phyloP scores from a whole-genome alignment of 73 alveolate species.

The Halteria grandinella region DNA sequence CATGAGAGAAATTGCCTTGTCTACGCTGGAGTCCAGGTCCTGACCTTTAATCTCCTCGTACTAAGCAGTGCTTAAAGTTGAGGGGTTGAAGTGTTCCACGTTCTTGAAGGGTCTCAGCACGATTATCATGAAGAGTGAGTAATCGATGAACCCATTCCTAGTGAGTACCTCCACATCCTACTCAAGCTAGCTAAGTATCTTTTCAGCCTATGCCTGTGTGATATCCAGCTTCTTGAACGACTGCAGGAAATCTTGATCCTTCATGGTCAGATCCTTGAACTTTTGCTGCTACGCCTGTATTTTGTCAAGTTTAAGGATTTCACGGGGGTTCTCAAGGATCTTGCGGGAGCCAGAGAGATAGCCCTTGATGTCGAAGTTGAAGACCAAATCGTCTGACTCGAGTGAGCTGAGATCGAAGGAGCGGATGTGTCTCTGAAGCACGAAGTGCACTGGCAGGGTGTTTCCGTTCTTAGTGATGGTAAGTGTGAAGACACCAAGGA shows the following conservation, averaged over 20 bases:
- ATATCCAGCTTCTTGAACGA: slow-evolving; percentile 56
- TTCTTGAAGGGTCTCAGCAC: slow-evolving; percentile 58
- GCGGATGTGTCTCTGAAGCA: slow-evolving; percentile 45
- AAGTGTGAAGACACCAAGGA: slow-evolving; percentile 58
- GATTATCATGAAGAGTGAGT: slow-evolving; percentile 43
- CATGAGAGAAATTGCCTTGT: too few relatives aligned
- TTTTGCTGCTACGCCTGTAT: slow-evolving; percentile 5
- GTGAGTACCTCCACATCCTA: slow-evolving; percentile 51
- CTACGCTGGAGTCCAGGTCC: too few relatives aligned
- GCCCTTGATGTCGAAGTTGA: slow-evolving; percentile 63
- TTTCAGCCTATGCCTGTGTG: slow-evolving; percentile 33
- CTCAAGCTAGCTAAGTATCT: slow-evolving; percentile 21
- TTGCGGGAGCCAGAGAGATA: slow-evolving; percentile 42
- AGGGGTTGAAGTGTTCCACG: slow-evolving; percentile 9
- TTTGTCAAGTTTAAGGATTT: slow-evolving; percentile 27
- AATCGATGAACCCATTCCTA: slow-evolving; percentile 59
- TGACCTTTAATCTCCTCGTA: slow-evolving; percentile 15
- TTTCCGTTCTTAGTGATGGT: slow-evolving; percentile 14
- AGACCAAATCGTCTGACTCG: slow-evolving; percentile 37
- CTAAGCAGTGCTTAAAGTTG: neutral
- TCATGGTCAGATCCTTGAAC: slow-evolving; percentile 17
- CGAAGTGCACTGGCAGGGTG: slow-evolving; percentile 41
- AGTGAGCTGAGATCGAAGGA: slow-evolving; percentile 27
- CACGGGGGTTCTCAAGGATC: slow-evolving; percentile 49
- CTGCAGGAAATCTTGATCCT: slow-evolving; percentile 62